These are phyloP conservation scores for Pyrenula massariospora DNA, from an alignment of 495 filamentous ascomycete species.

Conservation along the genomic window DNA sequence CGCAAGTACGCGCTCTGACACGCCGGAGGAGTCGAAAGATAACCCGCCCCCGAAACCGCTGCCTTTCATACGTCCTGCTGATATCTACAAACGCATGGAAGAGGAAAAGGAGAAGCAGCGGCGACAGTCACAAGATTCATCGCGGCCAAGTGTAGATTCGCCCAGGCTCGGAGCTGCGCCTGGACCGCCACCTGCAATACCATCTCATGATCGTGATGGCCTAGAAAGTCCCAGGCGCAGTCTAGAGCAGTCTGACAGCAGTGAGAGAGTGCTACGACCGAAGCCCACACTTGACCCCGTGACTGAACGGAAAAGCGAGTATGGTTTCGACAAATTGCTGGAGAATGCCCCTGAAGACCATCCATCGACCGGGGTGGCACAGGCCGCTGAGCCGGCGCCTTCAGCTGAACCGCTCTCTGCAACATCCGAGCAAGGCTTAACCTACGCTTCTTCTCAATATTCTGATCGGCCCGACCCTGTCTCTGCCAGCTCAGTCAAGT, in stretches of 20 bases:
- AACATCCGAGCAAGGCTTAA: background rate
- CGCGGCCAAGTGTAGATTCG: constrained; percentile 1
- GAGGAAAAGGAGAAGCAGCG: constrained; percentile 48
- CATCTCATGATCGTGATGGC: background rate
- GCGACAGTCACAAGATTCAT: constrained; percentile 39
- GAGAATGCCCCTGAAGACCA: too few species aligned
- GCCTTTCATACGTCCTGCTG: constrained; percentile 61
- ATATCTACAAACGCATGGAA: constrained; percentile 65
- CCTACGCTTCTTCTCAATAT: background rate
- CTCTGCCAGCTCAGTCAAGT: background rate
- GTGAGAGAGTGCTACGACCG: constrained; percentile 16
- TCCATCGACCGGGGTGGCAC: background rate
- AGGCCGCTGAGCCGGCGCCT: constrained; percentile 25
- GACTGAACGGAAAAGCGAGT: constrained; percentile 44
- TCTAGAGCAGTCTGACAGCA: constrained; percentile 16
- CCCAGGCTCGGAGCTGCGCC: constrained; percentile 6
- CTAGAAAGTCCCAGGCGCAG: background rate
- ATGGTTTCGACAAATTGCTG: too few species aligned
- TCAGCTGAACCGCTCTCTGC: constrained; percentile 7
- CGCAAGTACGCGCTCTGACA: constrained; percentile 10
- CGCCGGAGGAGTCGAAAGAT: constrained; percentile 8
- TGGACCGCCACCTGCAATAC: constrained; percentile 2
- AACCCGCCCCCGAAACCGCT: constrained; percentile 29
- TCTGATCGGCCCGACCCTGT: background rate
- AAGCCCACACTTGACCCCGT: constrained; percentile 39